Evolutionary conservation across 2,329 filamentous ascomycete genomes (phyloP).

Genomic region (Plenodomus biglobosus): DNA sequence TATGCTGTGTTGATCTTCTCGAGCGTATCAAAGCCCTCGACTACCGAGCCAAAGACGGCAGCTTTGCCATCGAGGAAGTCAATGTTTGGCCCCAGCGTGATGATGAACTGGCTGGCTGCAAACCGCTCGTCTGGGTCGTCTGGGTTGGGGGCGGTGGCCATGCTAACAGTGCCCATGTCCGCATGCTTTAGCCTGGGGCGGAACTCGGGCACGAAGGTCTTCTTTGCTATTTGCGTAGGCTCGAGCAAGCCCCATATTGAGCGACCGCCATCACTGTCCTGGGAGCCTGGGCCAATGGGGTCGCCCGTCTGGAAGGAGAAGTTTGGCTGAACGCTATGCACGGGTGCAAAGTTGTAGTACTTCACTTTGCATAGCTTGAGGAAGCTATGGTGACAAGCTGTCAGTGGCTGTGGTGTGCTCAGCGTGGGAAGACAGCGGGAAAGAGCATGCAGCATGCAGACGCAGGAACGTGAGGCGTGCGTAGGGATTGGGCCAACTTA

Average conservation of each 20-base stretch:
- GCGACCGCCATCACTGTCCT: conserved; percentile 85
- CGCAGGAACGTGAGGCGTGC: conserved; percentile 19
- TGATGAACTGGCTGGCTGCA: conserved; percentile 88
- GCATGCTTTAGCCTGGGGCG: conserved; percentile 84
- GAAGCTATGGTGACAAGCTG: conserved; percentile 65
- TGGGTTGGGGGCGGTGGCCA: conserved; percentile 83
- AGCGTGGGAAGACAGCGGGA: conserved; percentile 49
- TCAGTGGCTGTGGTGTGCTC: conserved; percentile 56
- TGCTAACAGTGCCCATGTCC: conserved; percentile 90
- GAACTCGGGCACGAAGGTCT: conserved; percentile 81
- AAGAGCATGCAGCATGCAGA: conserved; percentile 23
- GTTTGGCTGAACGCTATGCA: conserved; percentile 89
- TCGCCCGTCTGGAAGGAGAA: conserved; percentile 98
- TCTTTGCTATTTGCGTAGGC: conserved; percentile 61
- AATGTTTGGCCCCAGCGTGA: conserved; percentile 85
- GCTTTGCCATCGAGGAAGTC: conserved; percentile 91
- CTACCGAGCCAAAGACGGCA: conserved; percentile 92
- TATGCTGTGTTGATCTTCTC: conserved; percentile 93
- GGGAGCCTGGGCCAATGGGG: conserved; percentile 81
- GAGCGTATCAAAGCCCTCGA: conserved; percentile 90
- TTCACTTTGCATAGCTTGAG: conserved; percentile 98
- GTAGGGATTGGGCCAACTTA: conserved; percentile 53
- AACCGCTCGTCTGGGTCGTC: conserved; percentile 78
- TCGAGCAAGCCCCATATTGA: conserved; percentile 88
- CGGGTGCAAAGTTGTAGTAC: conserved; percentile 96